phyloP scores from a whole-genome alignment of 169 alveolate species.

The Cryptosporidium meleagridis region DNA sequence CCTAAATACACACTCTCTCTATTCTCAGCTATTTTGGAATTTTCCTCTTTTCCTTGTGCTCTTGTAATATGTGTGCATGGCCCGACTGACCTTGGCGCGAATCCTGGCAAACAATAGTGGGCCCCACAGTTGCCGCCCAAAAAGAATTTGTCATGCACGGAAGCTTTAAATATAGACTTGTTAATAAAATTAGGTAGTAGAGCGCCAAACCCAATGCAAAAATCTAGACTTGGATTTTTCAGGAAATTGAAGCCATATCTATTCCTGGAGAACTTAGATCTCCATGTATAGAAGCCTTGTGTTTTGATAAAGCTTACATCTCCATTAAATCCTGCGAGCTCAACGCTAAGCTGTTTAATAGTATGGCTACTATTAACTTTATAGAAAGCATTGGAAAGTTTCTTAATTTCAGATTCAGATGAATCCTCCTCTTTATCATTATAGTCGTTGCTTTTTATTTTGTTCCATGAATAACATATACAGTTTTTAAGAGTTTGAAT shows the following conservation, averaged over 20 bases:
- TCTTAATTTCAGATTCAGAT: neutral
- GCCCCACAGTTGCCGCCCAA: conserved; percentile 64
- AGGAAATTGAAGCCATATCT: neutral
- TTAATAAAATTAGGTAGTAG: conserved; percentile 18
- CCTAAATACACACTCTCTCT: conserved; percentile 6
- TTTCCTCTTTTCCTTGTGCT: neutral
- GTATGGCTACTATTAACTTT: neutral
- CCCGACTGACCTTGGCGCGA: conserved; percentile 63
- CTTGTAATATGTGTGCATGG: conserved; percentile 10
- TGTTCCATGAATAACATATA: conserved; percentile 59
- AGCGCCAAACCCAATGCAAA: conserved; percentile 38
- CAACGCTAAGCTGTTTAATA: conserved; percentile 26
- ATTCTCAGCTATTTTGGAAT: too few relatives aligned
- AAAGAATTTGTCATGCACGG: conserved; percentile 62
- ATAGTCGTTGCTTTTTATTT: neutral
- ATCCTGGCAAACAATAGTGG: conserved; percentile 47
- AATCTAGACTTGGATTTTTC: conserved; percentile 4
- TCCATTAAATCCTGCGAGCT: conserved; percentile 61
- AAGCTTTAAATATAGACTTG: neutral
- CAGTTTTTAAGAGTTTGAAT: conserved; percentile 48
- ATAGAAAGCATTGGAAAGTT: neutral
- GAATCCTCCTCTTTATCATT: neutral
- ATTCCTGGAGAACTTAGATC: neutral
- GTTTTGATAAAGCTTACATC: conserved; percentile 36
- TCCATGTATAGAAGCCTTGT: conserved; percentile 60